phyloP scores from a whole-genome alignment of 2,329 filamentous ascomycete genomes.

The Talaromyces piceae region DNA sequence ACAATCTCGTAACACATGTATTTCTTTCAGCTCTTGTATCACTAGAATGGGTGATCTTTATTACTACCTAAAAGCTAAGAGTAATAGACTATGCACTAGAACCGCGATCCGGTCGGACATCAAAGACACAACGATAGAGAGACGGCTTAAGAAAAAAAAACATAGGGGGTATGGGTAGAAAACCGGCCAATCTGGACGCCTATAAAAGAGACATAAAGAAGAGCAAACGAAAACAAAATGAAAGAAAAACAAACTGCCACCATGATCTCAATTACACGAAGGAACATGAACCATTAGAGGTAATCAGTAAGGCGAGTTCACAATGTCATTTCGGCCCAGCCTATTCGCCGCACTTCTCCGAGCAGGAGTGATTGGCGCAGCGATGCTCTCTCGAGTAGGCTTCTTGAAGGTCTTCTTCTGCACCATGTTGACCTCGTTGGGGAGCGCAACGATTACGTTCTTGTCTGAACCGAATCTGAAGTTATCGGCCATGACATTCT shows the following conservation, averaged over 20 bases:
- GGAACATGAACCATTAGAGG: slow-evolving; percentile 10
- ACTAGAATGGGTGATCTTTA: neutral
- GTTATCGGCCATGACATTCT: slow-evolving; percentile 95
- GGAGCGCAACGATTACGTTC: slow-evolving; percentile 93
- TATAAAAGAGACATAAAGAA: slow-evolving; percentile 11
- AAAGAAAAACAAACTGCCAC: slow-evolving; percentile 5
- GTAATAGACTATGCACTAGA: neutral
- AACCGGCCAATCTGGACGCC: neutral
- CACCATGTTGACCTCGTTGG: slow-evolving; percentile 98
- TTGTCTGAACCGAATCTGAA: slow-evolving; percentile 97
- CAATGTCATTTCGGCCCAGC: slow-evolving; percentile 74
- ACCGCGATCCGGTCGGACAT: neutral
- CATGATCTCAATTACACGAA: neutral
- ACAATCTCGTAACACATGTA: neutral
- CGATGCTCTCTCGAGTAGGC: slow-evolving; percentile 90
- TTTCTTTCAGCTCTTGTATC: no score
- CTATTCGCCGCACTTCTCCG: slow-evolving; percentile 29
- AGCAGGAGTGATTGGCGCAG: slow-evolving; percentile 47
- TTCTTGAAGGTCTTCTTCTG: slow-evolving; percentile 75
- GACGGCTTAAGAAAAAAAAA: neutral
- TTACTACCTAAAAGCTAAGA: neutral
- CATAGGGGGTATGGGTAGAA: slow-evolving; percentile 1
- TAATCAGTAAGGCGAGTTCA: slow-evolving; percentile 52
- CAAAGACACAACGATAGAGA: neutral
- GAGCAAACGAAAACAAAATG: no score